A percentile compares a stretch with the other conserved stretches of the same genome.
Conservation (phyloP, 176 grass and related monocot genomes). For the Pontederia paniculata region DNA sequence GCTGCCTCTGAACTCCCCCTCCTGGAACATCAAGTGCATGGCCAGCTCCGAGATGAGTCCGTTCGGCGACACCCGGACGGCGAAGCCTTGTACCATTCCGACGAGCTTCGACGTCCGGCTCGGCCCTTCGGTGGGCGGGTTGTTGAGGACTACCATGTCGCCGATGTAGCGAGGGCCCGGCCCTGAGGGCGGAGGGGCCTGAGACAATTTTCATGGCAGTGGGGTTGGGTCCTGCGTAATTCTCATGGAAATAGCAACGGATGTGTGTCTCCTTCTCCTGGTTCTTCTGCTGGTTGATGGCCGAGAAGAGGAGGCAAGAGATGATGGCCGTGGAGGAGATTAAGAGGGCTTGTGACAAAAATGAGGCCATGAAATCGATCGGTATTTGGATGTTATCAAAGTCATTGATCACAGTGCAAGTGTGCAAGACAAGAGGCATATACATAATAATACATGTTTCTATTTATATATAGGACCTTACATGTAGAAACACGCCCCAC, state of each 20-base stretch:
- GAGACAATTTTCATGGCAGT: neutral
- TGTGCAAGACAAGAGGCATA: too few species aligned
- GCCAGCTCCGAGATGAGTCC: neutral
- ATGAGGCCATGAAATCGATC: too few species aligned
- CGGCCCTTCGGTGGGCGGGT: neutral
- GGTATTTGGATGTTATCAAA: too few species aligned
- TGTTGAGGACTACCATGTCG: constrained; percentile 3
- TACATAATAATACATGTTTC: too few species aligned
- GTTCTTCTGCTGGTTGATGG: too few species aligned
- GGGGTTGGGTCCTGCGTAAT: neutral
- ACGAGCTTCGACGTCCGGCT: neutral
- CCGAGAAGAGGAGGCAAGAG: too few species aligned
- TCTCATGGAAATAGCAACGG: neutral
- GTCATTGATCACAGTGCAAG: too few species aligned
- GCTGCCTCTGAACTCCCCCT: neutral
- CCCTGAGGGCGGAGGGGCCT: neutral
- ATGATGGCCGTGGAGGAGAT: too few species aligned
- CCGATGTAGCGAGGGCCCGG: neutral
- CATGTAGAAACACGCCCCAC: too few species aligned
- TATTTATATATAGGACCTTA: too few species aligned
- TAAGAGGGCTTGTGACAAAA: too few species aligned
- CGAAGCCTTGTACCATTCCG: neutral
- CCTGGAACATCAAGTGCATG: neutral
- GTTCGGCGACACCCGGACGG: neutral
- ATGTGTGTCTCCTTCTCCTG: neutral